Base-by-base conservation (phyloP, 805 yeast genomes). In the Torulaspora delbrueckii region DNA sequence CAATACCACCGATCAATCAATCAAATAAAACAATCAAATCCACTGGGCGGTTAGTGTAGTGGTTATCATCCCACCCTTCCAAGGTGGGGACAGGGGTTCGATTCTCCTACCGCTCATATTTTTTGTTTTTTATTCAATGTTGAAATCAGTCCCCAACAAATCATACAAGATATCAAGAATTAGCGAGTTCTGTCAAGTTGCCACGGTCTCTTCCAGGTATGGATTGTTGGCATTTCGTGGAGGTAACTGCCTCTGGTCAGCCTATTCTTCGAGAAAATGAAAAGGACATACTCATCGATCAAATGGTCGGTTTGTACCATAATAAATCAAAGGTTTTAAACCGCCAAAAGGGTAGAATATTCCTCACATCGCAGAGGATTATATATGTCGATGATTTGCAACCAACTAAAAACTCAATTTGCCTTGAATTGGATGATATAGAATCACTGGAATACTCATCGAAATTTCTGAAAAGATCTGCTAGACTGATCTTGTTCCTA, bases 41-140 rank as follows among this genome's bases (percentile, higher is more conserved):
- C 23, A 23, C 42, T n/a, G 89, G 87, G 82, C 79, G 83, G 82
- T 81, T 84, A 81, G 90, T 83, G 87, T 83, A 83, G 86, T 81
- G 89, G 90, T 80, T 81, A 84, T 79, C 86, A 83, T 83, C 73
- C 79, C 79, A 79, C 88, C 89, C 89, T 84, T 84, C 91, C 91
- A 84, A 84, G 89, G 88, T 80, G 80, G 82, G 73, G 90, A 79
- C 87, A 81, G 77, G 90, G 89, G 91, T 84, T 84, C 91, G 89
- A 84, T 81, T 84, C 90, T 84, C 65, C 62, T 60, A 60, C 63
- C 65, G 62, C 60, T 60, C 66, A 62, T 12, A 12, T 56, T 56
- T 55, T 51, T 39, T 30, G 10, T 12, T 19, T 6, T 10, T 6
- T 8, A 7, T 16, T 19, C 22, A 19, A 4, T 3, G 1, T 4